Percentiles rank a stretch among this genome's conserved stretches.
Evolutionary conservation across 495 filamentous ascomycete species (phyloP).

Genomic region (Penicillium argentinense): DNA sequence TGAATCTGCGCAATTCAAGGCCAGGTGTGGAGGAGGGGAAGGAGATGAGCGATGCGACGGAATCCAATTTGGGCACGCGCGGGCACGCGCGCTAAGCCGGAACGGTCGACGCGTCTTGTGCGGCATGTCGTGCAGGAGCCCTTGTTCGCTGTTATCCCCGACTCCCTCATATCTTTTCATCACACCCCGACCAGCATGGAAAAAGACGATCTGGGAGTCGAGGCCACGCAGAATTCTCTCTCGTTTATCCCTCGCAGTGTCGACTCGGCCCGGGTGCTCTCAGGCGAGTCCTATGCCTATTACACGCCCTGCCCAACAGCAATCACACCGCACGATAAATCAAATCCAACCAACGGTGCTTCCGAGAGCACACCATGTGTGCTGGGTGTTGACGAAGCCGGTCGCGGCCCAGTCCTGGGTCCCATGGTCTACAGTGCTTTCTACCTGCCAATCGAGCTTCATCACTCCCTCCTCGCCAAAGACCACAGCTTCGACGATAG

Average conservation of each 20-base stretch:
- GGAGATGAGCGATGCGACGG: constrained; percentile 30
- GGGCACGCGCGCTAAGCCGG: constrained; percentile 37
- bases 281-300: constrained; percentile 80
- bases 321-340: constrained; percentile 40
- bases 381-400: constrained; percentile 93
- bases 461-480: constrained; percentile 68
- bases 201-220: too few species aligned
- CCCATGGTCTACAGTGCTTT: constrained; percentile 96
- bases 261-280: constrained; percentile 55
- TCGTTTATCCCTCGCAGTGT: constrained; percentile 82
- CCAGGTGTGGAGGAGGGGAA: constrained; percentile 13
- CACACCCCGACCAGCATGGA: background rate
- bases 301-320: constrained; percentile 68
- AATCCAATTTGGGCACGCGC: too few species aligned
- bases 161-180: background rate
- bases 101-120: constrained; percentile 42
- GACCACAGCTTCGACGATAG: constrained; percentile 89
- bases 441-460: constrained; percentile 70
- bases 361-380: constrained; percentile 52
- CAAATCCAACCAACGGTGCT: constrained; percentile 12
- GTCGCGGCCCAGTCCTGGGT: constrained; percentile 89
- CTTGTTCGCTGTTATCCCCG: too few species aligned
- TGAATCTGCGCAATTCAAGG: background rate
- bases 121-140: too few species aligned
- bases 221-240: constrained; percentile 15